phyloP scores from a whole-genome alignment of 345 rosid genomes.

The Pseudoturritis turrita region DNA sequence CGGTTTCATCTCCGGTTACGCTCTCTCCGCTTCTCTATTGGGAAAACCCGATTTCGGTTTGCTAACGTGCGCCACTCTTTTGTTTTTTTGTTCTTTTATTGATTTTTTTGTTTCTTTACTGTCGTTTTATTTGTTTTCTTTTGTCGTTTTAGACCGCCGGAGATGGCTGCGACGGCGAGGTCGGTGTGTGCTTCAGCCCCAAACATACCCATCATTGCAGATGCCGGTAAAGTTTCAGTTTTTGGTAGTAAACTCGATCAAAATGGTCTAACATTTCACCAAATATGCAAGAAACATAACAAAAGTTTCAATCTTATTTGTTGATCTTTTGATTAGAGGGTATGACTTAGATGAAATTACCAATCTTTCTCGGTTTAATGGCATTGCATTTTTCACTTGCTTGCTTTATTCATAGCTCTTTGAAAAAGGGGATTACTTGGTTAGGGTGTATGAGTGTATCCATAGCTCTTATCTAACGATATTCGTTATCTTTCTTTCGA shows the following conservation, averaged over 20 bases:
- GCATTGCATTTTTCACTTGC: background rate
- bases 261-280: background rate
- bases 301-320: background rate
- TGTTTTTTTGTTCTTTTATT: background rate
- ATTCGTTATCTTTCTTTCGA: background rate
- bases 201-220: slow-evolving; percentile 37
- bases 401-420: background rate
- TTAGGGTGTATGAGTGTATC: too few species aligned
- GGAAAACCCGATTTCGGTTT: slow-evolving; percentile 51
- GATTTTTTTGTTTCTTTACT: background rate
- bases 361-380: background rate
- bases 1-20: slow-evolving; percentile 46
- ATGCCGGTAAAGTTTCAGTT: slow-evolving; percentile 33
- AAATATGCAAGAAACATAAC: background rate
- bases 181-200: slow-evolving; percentile 43
- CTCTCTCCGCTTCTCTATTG: slow-evolving; percentile 42
- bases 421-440: background rate
- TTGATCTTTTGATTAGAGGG: background rate
- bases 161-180: slow-evolving; percentile 48
- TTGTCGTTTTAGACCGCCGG: slow-evolving; percentile 37
- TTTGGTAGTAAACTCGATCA: background rate
- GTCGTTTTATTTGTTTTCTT: background rate
- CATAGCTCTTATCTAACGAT: background rate
- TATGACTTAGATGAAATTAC: background rate
- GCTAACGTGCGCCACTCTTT: slow-evolving; percentile 31